Evolutionary conservation across 2,329 filamentous ascomycete genomes (phyloP).

Genomic region (Claviceps sp.): DNA sequence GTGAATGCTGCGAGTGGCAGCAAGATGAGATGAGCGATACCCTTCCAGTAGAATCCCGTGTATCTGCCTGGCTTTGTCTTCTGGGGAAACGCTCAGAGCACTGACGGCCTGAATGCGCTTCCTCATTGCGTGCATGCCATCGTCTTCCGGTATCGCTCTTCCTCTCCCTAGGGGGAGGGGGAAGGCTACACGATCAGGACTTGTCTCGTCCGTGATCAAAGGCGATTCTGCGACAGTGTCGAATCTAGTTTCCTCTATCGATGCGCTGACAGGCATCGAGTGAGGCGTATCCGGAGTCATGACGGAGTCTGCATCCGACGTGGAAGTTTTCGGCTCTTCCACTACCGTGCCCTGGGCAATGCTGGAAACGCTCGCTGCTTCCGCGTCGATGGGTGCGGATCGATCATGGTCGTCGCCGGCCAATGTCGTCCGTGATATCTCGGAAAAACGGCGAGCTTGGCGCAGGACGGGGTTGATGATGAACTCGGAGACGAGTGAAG

Average conservation of each 20-base stretch:
- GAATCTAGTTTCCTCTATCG: constrained; percentile 21
- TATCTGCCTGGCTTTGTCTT: constrained; percentile 59
- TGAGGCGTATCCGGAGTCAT: constrained; percentile 13
- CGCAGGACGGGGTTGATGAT: constrained; percentile 53
- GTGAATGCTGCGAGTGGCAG: constrained; percentile 2
- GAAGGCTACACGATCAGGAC: constrained; percentile 21
- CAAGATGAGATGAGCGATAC: constrained; percentile 33
- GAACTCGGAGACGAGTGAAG: constrained; percentile 50
- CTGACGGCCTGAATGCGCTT: constrained; percentile 57
- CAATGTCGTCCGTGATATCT: constrained; percentile 29
- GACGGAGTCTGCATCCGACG: constrained; percentile 2
- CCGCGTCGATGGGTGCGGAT: constrained; percentile 7
- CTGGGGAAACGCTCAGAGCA: constrained; percentile 38
- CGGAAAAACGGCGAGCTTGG: constrained; percentile 51
- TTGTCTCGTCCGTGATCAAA: constrained; percentile 10
- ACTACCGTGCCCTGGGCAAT: constrained; percentile 9
- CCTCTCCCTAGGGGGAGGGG: constrained; percentile 17
- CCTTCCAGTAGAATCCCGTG: constrained; percentile 58
- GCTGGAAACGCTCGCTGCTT: constrained; percentile 16
- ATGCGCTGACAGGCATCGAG: constrained; percentile 19
- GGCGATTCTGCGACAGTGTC: constrained; percentile 14
- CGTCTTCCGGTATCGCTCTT: constrained; percentile 53
- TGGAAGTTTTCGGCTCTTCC: background rate
- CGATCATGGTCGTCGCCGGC: constrained; percentile 20
- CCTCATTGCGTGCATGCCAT: constrained; percentile 60